A percentile compares a stretch with the other conserved stretches of the same genome.
phyloP scores from a whole-genome alignment of 2,329 filamentous ascomycete genomes.

The Onygenales sp. region DNA sequence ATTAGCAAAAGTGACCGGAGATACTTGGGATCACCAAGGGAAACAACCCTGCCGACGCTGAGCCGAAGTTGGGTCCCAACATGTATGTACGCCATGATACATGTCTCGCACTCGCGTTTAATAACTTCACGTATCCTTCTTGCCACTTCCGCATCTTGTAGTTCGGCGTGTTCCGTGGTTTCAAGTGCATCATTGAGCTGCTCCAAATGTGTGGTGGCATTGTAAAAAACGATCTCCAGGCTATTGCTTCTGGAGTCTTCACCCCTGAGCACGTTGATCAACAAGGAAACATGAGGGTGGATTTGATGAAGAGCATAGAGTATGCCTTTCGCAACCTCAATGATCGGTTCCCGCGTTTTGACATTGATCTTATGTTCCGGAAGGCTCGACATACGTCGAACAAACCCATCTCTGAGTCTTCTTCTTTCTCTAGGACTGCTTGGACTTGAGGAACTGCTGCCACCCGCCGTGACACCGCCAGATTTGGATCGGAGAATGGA shows the following conservation, averaged over 20 bases:
- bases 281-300: conserved; percentile 36
- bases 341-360: conserved; percentile 38
- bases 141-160: conserved; percentile 42
- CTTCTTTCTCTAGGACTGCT: conserved; percentile 35
- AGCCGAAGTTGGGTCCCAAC: conserved; percentile 41
- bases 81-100: conserved; percentile 41
- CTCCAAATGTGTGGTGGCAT: conserved; percentile 47
- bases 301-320: conserved; percentile 46
- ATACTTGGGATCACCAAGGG: conserved; percentile 46
- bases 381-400: conserved; percentile 47
- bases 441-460: conserved; percentile 34
- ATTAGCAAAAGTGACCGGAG: conserved; percentile 50
- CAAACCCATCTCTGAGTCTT: conserved; percentile 32
- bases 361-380: conserved; percentile 45
- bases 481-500: conserved; percentile 38
- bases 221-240: conserved; percentile 47
- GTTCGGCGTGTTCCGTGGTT: conserved; percentile 38
- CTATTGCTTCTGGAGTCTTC: conserved; percentile 39
- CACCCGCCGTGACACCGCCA: conserved; percentile 20
- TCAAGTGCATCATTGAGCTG: conserved; percentile 47
- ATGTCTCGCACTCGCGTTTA: conserved; percentile 38
- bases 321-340: conserved; percentile 48
- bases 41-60: conserved; percentile 42
- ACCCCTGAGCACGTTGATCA: conserved; percentile 39
- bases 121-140: conserved; percentile 31